Conservation (phyloP, 176 grass and related monocot species). For the Phragmites australis region DNA sequence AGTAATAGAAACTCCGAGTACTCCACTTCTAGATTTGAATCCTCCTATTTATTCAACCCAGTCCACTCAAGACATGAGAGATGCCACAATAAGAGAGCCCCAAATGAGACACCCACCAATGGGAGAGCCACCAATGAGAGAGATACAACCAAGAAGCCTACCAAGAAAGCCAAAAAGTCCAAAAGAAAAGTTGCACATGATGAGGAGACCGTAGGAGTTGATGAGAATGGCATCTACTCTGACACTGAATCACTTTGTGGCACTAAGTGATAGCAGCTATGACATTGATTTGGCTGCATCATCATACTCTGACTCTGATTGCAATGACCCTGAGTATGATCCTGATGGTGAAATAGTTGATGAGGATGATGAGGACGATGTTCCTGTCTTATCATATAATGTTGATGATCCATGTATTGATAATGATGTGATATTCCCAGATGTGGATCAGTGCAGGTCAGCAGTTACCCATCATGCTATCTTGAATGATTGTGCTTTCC, state of each 20-base stretch:
- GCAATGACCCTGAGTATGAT: neutral
- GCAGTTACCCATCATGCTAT: neutral
- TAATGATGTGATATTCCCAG: neutral
- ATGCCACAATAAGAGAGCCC: neutral
- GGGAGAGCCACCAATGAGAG: neutral
- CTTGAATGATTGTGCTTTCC: neutral
- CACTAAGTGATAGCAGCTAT: neutral
- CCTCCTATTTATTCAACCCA: too few species aligned
- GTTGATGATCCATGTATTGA: neutral
- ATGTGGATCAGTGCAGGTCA: neutral
- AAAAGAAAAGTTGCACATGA: neutral
- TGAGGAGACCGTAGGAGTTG: neutral
- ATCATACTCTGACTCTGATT: neutral
- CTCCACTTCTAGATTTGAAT: too few species aligned
- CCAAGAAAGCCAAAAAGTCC: neutral
- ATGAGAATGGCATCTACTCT: neutral
- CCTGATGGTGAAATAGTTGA: neutral
- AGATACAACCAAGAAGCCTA: neutral
- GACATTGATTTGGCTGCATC: neutral
- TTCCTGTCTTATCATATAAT: neutral
- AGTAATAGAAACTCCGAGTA: neutral
- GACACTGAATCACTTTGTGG: neutral
- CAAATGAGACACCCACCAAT: neutral
- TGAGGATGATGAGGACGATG: neutral
- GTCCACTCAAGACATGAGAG: too few species aligned